These are phyloP conservation scores for Wickerhamomyces kurtzmanii DNA, from an alignment of 805 yeast species.

Conservation along the genomic window DNA sequence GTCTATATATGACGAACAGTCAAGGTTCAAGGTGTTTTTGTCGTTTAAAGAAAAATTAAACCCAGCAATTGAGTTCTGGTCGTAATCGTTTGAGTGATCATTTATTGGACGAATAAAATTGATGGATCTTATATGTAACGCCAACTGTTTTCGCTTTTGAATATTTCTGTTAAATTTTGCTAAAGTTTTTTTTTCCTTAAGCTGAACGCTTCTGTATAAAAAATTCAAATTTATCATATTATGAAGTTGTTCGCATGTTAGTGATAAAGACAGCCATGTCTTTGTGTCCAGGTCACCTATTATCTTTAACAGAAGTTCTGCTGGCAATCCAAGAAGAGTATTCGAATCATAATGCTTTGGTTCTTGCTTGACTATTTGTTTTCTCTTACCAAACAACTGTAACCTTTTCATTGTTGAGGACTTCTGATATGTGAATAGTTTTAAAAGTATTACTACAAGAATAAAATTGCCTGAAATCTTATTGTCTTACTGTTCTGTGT, in stretches of 20 bases:
- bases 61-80: conserved; percentile 12
- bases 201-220: conserved; percentile 24
- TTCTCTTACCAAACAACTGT: conserved; percentile 31
- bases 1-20: conserved; percentile 22
- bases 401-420: conserved; percentile 30
- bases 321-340: conserved; percentile 30
- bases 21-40: conserved; percentile 5
- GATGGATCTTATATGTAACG: conserved; percentile 12
- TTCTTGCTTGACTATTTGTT: conserved; percentile 8
- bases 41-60: conserved; percentile 12
- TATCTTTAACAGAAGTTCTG: conserved; percentile 29
- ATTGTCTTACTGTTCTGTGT: too few species aligned
- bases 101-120: conserved; percentile 11
- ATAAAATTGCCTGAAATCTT: too few species aligned
- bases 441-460: too few species aligned
- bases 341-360: conserved; percentile 16
- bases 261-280: conserved; percentile 19
- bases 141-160: conserved; percentile 13
- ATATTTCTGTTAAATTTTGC: conserved; percentile 25
- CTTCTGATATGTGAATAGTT: too few species aligned
- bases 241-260: conserved; percentile 27
- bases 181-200: conserved; percentile 12
- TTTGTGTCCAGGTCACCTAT: conserved; percentile 16
- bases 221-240: conserved; percentile 24
- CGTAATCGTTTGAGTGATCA: conserved; percentile 4